phyloP scores from a whole-genome alignment of 768 basidiomycete genomes.

The Boletus rubescentipes region DNA sequence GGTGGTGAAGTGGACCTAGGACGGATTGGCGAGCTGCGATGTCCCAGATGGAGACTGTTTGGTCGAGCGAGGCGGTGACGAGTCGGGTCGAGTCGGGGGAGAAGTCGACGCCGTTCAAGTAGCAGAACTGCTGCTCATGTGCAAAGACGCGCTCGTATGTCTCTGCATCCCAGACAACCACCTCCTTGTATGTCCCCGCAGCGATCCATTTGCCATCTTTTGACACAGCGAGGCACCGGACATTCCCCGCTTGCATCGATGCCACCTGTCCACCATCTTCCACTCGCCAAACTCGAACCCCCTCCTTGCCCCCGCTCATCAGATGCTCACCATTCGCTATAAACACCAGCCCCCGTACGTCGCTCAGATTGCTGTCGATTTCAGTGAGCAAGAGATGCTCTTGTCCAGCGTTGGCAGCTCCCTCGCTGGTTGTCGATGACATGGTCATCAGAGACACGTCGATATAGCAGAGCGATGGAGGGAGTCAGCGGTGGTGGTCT shows the following conservation, averaged over 20 bases:
- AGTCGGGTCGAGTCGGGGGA: constrained; percentile 3
- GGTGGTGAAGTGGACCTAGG: not conserved
- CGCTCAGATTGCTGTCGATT: not conserved
- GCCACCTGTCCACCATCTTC: not conserved
- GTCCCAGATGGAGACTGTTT: not conserved
- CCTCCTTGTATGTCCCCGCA: not conserved
- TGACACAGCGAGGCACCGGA: constrained; percentile 5
- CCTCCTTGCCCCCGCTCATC: not conserved
- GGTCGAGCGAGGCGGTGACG: not conserved
- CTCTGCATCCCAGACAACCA: not conserved
- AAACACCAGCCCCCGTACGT: not conserved
- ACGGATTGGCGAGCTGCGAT: not conserved
- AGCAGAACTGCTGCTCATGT: no score
- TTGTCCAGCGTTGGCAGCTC: not conserved
- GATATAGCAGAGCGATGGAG: not conserved
- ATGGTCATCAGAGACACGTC: not conserved
- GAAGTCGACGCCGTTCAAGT: constrained; percentile 1
- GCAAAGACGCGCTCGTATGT: not conserved
- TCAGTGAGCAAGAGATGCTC: not conserved
- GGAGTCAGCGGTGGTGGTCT: no score
- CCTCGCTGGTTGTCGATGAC: not conserved
- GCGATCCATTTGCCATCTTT: constrained; percentile 6
- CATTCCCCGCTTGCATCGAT: not conserved
- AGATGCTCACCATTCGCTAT: not conserved
- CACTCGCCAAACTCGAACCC: not conserved